Evolutionary conservation across 2,329 filamentous ascomycete genomes (phyloP).

Genomic region (Fusarium pseudoanthophilum): DNA sequence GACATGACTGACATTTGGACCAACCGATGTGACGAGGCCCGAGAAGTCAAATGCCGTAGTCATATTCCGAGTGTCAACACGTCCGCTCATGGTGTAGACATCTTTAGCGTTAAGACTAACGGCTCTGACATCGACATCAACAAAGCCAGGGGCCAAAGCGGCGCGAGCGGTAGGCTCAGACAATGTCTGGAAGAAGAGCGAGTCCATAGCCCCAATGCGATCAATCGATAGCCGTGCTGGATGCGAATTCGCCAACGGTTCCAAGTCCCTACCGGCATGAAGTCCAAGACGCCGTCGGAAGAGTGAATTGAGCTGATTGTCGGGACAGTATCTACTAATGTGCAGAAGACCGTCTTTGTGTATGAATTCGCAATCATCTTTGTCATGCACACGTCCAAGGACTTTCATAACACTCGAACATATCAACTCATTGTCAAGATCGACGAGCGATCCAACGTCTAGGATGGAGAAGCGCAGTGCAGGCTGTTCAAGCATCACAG

Average conservation of each 20-base stretch:
- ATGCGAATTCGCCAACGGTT: background rate
- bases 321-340: background rate
- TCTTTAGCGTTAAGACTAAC: background rate
- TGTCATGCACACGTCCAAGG: background rate
- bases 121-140: background rate
- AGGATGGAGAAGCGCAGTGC: background rate
- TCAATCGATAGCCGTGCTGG: background rate
- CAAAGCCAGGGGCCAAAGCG: fast-evolving
- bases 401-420: background rate
- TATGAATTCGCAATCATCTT: background rate
- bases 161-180: fast-evolving
- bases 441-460: background rate
- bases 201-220: background rate
- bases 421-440: background rate
- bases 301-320: background rate
- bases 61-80: background rate
- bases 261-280: background rate
- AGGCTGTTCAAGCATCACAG: background rate
- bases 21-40: background rate
- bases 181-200: background rate
- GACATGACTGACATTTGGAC: background rate
- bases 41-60: background rate
- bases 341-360: background rate
- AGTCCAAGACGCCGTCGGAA: background rate
- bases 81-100: background rate